Conservation (phyloP, 345 rosid species). For the Carallia pectinifolia region DNA sequence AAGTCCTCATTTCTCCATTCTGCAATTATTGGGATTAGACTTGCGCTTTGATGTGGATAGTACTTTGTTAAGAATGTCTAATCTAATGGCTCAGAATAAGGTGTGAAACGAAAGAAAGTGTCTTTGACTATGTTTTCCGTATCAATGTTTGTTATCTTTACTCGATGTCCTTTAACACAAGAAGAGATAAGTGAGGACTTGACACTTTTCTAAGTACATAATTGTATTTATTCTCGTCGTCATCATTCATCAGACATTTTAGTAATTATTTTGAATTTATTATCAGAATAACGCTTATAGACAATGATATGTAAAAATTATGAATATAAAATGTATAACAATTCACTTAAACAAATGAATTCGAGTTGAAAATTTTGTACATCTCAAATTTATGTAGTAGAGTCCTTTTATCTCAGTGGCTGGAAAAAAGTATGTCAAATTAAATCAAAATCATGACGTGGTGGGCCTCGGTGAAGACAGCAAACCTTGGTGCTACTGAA, state of each 20-base stretch:
- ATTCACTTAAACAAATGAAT: too few species aligned
- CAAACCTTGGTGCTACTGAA: constrained; percentile 19
- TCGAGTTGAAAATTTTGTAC: too few species aligned
- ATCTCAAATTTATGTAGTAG: neutral
- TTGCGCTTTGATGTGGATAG: neutral
- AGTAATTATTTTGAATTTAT: too few species aligned
- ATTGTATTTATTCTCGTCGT: too few species aligned
- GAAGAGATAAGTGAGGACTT: neutral
- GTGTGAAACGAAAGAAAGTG: neutral
- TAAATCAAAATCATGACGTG: constrained; percentile 7
- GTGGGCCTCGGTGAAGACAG: constrained; percentile 15
- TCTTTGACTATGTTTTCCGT: neutral
- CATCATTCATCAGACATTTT: too few species aligned
- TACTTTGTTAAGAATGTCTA: neutral
- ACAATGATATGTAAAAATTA: too few species aligned
- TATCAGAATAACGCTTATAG: too few species aligned
- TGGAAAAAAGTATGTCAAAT: constrained; percentile 10
- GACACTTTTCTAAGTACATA: too few species aligned
- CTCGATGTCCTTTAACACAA: neutral
- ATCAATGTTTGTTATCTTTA: neutral
- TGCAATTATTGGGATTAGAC: neutral
- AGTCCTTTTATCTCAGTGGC: neutral
- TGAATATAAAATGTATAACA: too few species aligned
- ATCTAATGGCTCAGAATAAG: neutral
- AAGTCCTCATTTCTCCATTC: neutral